Evolutionary conservation across 768 basidiomycete genomes (phyloP).

Genomic region (Naganishia randhawae): DNA sequence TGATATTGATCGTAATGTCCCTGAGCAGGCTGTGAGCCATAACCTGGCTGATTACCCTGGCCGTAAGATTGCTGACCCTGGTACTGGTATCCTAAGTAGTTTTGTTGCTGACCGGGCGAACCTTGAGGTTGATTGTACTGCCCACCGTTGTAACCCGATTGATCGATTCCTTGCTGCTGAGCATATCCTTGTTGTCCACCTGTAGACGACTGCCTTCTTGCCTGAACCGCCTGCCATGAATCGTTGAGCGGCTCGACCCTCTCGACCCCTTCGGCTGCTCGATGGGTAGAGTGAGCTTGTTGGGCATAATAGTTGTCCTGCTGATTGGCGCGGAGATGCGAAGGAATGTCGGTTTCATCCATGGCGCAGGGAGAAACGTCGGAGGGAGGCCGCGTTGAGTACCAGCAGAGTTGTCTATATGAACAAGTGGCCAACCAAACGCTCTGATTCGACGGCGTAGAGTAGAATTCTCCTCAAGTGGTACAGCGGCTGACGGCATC

Average conservation of each 20-base stretch:
- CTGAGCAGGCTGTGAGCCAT: background rate
- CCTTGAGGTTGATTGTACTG: background rate
- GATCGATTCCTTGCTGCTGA: background rate
- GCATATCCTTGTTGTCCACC: conserved; percentile 1
- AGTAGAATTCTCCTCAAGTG: background rate
- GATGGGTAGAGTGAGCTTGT: background rate
- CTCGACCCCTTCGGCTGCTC: conserved; percentile 16
- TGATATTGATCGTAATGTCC: background rate
- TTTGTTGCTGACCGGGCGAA: background rate
- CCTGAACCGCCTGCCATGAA: conserved; percentile 1
- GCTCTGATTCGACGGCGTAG: background rate
- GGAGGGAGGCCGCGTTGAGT: background rate
- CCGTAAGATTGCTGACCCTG: conserved; percentile 14
- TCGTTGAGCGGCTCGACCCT: conserved; percentile 18
- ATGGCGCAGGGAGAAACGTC: background rate
- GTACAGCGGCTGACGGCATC: too few species aligned
- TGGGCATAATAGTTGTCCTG: conserved; percentile 10
- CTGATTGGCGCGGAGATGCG: conserved; percentile 15
- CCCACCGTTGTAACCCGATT: background rate
- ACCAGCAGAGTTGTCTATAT: background rate
- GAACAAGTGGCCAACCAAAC: background rate
- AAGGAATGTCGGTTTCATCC: conserved; percentile 26
- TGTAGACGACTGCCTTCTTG: background rate
- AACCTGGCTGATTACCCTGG: conserved; percentile 9
- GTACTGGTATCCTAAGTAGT: background rate